phyloP scores from a whole-genome alignment of 2,329 filamentous ascomycete species.

The Polytolypa hystricis region DNA sequence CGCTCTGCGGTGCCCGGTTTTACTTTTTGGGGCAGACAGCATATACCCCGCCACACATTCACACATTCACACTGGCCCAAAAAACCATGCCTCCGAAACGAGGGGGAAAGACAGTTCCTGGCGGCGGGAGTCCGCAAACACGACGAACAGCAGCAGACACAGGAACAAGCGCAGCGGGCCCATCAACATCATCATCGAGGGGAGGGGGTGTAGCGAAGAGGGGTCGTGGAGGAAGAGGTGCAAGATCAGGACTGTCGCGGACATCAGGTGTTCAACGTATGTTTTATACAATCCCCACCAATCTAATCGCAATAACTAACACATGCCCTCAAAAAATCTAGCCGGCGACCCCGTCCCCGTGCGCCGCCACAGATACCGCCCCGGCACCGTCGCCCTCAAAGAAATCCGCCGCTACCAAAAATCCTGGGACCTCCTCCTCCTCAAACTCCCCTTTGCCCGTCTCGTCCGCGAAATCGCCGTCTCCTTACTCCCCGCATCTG shows the following conservation, averaged over 20 bases:
- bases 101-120: conserved; percentile 6
- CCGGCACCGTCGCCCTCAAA: conserved; percentile 75
- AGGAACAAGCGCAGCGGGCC: conserved; percentile 4
- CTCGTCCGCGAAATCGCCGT: conserved; percentile 45
- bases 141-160: conserved; percentile 6
- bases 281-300: conserved; percentile 8
- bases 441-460: conserved; percentile 41
- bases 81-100: conserved; percentile 9
- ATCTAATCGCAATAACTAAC: conserved; percentile 5
- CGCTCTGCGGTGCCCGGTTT: too few species aligned
- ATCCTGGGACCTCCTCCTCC: conserved; percentile 74
- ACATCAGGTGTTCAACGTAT: conserved; percentile 30
- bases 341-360: conserved; percentile 63
- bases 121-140: conserved; percentile 4
- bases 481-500: conserved; percentile 45
- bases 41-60: too few species aligned
- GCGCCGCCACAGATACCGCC: conserved; percentile 53
- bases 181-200: conserved; percentile 5
- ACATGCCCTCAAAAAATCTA: conserved; percentile 22
- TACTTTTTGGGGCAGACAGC: too few species aligned
- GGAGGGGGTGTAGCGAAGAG: conserved; percentile 4
- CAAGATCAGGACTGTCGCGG: conserved; percentile 12
- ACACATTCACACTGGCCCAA: neutral
- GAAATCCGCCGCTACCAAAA: conserved; percentile 89
- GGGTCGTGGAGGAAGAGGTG: conserved; percentile 10